phyloP scores from a whole-genome alignment of 192 early-diverging fungal genomes.

The Spizellomyces punctatus region DNA sequence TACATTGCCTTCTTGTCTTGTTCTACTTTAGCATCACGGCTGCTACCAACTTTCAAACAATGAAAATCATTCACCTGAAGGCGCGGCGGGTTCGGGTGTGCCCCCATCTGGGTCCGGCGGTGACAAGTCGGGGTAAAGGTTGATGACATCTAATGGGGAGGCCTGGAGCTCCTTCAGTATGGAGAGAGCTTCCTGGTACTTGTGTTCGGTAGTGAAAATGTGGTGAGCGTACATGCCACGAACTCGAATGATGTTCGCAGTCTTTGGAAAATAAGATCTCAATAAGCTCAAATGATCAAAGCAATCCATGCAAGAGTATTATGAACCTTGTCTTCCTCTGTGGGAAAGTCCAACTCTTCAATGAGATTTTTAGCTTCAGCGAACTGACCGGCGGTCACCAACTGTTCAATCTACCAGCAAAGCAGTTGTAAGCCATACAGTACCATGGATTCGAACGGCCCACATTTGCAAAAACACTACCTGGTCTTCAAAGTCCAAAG shows the following conservation, averaged over 20 bases:
- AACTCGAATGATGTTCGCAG: slow-evolving; percentile 56
- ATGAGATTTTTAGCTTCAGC: slow-evolving; percentile 51
- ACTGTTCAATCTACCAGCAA: slow-evolving; percentile 49
- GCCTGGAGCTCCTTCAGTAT: slow-evolving; percentile 56
- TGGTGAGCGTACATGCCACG: slow-evolving; percentile 58
- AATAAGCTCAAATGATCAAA: not conserved
- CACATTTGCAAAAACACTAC: not conserved
- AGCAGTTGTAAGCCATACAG: slow-evolving; percentile 7
- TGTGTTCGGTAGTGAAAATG: slow-evolving; percentile 50
- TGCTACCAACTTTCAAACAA: not conserved
- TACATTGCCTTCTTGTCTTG: slow-evolving; percentile 63
- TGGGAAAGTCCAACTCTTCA: slow-evolving; percentile 57
- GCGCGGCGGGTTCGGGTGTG: not conserved
- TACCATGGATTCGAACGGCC: not conserved
- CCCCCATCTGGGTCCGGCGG: slow-evolving; percentile 15
- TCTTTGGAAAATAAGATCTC: slow-evolving; percentile 19
- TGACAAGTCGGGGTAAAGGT: slow-evolving; percentile 58
- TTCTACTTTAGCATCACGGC: too few species aligned
- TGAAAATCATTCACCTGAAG: slow-evolving; percentile 24
- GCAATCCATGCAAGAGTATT: not conserved
- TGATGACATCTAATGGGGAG: slow-evolving; percentile 59
- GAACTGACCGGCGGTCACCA: slow-evolving; percentile 43
- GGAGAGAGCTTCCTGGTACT: slow-evolving; percentile 52
- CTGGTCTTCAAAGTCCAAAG: slow-evolving; percentile 61
- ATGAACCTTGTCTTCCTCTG: slow-evolving; percentile 50